Evolutionary conservation across 257 asterid species (phyloP).

Genomic region (Solanum paucissectum): DNA sequence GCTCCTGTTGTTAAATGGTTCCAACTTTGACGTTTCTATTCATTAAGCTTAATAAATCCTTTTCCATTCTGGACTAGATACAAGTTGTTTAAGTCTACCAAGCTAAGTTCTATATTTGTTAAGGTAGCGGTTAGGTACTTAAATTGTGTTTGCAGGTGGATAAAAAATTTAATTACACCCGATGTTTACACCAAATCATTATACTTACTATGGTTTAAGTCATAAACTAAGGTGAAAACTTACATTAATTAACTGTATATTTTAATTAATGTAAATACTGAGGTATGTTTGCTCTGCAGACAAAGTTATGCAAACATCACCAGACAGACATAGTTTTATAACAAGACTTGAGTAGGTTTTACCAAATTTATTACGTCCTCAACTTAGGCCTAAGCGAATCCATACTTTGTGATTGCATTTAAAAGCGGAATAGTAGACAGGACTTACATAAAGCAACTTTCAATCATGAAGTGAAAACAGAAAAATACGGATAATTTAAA

Average conservation of each 20-base stretch:
- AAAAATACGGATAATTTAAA: neutral
- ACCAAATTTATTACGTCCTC: neutral
- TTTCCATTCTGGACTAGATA: neutral
- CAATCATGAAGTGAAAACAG: neutral
- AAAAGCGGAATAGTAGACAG: neutral
- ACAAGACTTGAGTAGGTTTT: neutral
- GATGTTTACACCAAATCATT: neutral
- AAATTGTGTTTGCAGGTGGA: neutral
- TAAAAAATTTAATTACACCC: neutral
- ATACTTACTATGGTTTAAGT: neutral
- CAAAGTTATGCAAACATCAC: neutral
- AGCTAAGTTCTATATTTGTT: neutral
- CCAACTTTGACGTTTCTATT: neutral
- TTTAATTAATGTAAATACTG: neutral
- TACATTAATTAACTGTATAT: neutral
- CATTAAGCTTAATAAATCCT: neutral
- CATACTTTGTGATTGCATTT: neutral
- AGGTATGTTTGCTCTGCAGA: neutral
- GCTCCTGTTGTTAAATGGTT: slow-evolving; percentile 1
- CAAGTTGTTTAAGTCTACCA: neutral
- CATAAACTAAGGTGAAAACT: neutral
- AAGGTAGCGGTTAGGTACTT: neutral
- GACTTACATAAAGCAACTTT: neutral
- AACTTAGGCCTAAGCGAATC: neutral
- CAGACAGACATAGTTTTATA: no score